Base-by-base conservation (phyloP, 2,329 filamentous ascomycete genomes). In the Xylaria sp. region DNA sequence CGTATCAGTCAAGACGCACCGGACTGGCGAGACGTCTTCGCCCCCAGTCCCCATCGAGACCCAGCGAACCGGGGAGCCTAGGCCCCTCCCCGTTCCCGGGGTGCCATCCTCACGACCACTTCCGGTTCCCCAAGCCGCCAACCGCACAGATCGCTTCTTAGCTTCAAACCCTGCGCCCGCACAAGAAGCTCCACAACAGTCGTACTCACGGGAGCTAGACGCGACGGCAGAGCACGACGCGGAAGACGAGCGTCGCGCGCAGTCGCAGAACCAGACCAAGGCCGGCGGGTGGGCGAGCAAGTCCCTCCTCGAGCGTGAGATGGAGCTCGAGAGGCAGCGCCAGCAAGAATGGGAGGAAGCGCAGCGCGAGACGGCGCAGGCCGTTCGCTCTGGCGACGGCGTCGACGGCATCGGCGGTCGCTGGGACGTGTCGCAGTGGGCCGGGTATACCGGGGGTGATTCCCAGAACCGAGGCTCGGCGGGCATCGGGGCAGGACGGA, bases 301-400 rank as follows among this genome's bases (percentile, higher is more conserved):
- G 81, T 91, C 89, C 0, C 83, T 94, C 10, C 85, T 94, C 1
- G 92, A 94, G 80, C 87, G 90, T 32, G 92, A 94, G 79, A 93
- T 94, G 90, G 91, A 94, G 78, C 84, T 91, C 77, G 92, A 94
- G 79, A 85, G 92, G 9, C 88, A 93, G 81, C 84, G 91, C 15
- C 92, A 94, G 80, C 86, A 85, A 64, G 92, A 94, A 77, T 94
- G 93, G 93, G 92, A 96, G 78, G 88, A 92, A 70, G 83, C 88
- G 0, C 93, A 95, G 79, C 84, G 88, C 75, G 88, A 87, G 71
- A 87, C 88, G 20, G 86, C 87, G 25, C 85, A 85, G 63, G 84
- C 87, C 0, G 82, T 83, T 6, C 83, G 83, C 39, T 82, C 85
- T 20, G 79, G 80, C 1, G 85, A 84, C 10, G 84, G 83, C 18